phyloP scores from a whole-genome alignment of 164 flowering plant species.

The Buxus sempervirens region DNA sequence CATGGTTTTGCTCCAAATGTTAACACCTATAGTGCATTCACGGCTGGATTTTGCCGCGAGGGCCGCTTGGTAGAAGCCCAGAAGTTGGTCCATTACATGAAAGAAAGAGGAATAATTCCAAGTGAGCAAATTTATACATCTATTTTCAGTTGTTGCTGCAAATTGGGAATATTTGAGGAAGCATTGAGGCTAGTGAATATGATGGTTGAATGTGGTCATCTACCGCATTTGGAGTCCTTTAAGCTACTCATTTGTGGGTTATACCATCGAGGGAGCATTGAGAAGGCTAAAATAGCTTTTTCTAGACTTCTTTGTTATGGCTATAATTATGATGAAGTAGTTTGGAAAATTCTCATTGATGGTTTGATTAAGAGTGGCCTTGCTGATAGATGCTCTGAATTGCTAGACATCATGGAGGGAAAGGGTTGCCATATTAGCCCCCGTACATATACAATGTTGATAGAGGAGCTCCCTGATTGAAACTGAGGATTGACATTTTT shows the following conservation, averaged over 20 bases:
- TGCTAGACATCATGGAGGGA: slow-evolving; percentile 63
- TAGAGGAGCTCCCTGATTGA: slow-evolving; percentile 37
- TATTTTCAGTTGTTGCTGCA: slow-evolving; percentile 56
- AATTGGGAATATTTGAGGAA: slow-evolving; percentile 41
- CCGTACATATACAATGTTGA: slow-evolving; percentile 55
- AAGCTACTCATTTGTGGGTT: slow-evolving; percentile 67
- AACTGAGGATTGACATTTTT: neutral
- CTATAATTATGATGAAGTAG: slow-evolving; percentile 70
- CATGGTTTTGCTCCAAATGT: slow-evolving; percentile 44
- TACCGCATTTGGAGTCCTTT: slow-evolving; percentile 53
- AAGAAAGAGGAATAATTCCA: slow-evolving; percentile 45
- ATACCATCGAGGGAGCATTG: slow-evolving; percentile 37
- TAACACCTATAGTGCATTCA: slow-evolving; percentile 46
- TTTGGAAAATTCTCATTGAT: slow-evolving; percentile 76
- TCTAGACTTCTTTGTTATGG: slow-evolving; percentile 40
- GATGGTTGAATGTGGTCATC: slow-evolving; percentile 40
- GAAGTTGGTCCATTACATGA: slow-evolving; percentile 47
- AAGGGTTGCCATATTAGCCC: slow-evolving; percentile 46
- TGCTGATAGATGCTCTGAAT: slow-evolving; percentile 48
- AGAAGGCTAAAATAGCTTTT: slow-evolving; percentile 50
- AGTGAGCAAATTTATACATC: slow-evolving; percentile 47
- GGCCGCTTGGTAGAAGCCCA: slow-evolving; percentile 51
- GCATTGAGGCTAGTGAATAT: slow-evolving; percentile 41
- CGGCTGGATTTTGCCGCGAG: slow-evolving; percentile 58
- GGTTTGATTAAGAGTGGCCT: slow-evolving; percentile 64